phyloP scores from a whole-genome alignment of 495 filamentous ascomycete genomes.

The Arthonia radiata region DNA sequence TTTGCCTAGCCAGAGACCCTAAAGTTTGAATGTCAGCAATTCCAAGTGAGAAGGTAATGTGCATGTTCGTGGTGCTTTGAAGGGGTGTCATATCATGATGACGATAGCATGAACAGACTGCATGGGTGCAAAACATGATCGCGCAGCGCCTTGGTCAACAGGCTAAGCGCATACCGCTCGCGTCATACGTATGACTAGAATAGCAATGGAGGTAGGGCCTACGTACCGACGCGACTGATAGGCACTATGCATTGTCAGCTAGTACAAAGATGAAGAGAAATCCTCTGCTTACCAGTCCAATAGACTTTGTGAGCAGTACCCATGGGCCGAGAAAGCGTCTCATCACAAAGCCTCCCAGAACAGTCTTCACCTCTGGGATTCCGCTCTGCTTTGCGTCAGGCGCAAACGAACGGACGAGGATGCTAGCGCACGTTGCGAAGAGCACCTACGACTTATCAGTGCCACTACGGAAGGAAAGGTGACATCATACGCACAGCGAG shows the following conservation, averaged over 20 bases:
- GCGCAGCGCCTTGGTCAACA: no score
- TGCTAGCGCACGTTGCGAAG: slow-evolving; percentile 55
- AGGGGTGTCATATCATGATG: no score
- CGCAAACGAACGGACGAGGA: slow-evolving; percentile 64
- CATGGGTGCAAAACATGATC: no score
- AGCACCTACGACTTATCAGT: slow-evolving; percentile 27
- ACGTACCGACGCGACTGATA: slow-evolving; percentile 87
- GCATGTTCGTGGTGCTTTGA: no score
- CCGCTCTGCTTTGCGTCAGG: slow-evolving; percentile 85
- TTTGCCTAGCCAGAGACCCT: slow-evolving; percentile 95
- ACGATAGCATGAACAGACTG: no score
- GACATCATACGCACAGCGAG: slow-evolving; percentile 36
- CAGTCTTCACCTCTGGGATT: slow-evolving; percentile 94
- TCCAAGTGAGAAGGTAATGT: no score
- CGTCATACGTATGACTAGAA: no score
- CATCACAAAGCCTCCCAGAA: slow-evolving; percentile 87
- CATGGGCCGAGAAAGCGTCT: slow-evolving; percentile 74
- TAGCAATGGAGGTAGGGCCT: no score
- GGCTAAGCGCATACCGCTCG: no score
- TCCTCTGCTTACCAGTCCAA: slow-evolving; percentile 46
- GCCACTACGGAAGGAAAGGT: not conserved
- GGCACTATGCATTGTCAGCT: slow-evolving; percentile 31
- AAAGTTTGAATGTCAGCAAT: no score
- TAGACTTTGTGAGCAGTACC: slow-evolving; percentile 77
- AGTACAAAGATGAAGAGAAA: slow-evolving; percentile 1